Base-by-base conservation (phyloP, 345 rosid species). In the Euphorbia lathyris region DNA sequence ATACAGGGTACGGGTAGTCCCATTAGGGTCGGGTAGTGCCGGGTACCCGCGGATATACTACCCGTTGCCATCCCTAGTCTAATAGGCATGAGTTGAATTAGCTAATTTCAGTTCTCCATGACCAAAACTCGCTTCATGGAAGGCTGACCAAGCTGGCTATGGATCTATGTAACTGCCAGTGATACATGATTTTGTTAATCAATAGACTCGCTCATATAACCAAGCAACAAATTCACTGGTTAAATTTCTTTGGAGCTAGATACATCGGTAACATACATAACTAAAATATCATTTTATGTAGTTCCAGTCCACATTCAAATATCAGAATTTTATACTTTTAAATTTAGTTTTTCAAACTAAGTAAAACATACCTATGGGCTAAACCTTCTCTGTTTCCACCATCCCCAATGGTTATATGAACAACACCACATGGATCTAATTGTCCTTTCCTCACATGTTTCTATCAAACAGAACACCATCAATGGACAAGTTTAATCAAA, bases 81-180 rank as follows among this genome's bases (percentile, higher is more conserved):
- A 92, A 43, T 72, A 76, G 23, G 97, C 97, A 74, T 92, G 97
- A 43, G 86, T 87, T 72, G 94, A 80, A 72, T 95, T 95, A 52
- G 77, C 84, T 65, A 95, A 61, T 80, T 79, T 80, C 69, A 95
- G 87, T 79, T 92, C 98, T 0, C 99, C 94, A 59, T 95, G 99
- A 50, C 99, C 99, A 72, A 95, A 95, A 77, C 99, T 86, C 67
- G 96, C 98, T 87, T 95, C 98, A 8, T 96, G 94, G 82, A 95
- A 95, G 51, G 83, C 85, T 17, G 99, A 92, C 99, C 98, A 95
- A 63, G 81, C 85, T 40, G 99, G 98, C 25, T 63, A 83, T 13
- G 98, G 99, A 60, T 85, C 50, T 63, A 67, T 76, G 80, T 85
- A 87, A 57, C 89, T 95, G 83, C 19, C 51, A 72, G 45, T 59